Percentiles rank a stretch among this genome's conserved stretches.
These are phyloP conservation scores for Corchorus capsularis DNA, from an alignment of 345 rosid species.

Conservation along the genomic window DNA sequence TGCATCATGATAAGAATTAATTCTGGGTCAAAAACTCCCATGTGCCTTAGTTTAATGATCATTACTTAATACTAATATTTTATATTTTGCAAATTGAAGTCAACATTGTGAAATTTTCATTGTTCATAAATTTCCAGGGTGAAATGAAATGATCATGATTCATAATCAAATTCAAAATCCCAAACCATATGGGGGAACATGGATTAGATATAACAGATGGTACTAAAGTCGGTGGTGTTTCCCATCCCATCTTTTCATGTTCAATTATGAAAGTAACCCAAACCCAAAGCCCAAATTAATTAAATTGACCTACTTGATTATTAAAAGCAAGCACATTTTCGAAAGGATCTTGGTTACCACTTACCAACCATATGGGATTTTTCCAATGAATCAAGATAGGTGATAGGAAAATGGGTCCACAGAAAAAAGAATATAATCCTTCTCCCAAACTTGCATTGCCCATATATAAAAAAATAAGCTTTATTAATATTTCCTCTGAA, in stretches of 20 bases:
- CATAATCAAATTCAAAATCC: too few relatives aligned
- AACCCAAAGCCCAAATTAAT: background rate
- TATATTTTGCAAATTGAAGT: background rate
- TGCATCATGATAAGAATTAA: background rate
- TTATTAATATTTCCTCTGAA: constrained; percentile 7
- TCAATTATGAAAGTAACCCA: too few relatives aligned
- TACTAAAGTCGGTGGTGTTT: background rate
- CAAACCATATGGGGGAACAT: background rate
- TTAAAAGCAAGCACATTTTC: background rate
- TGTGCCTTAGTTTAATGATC: background rate
- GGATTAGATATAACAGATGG: background rate
- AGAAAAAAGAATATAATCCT: constrained; percentile 12
- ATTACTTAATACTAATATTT: background rate
- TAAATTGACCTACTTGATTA: background rate
- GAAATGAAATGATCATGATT: background rate
- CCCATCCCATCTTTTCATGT: background rate
- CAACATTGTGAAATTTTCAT: background rate
- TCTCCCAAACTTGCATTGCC: background rate
- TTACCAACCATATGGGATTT: background rate
- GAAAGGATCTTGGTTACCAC: background rate
- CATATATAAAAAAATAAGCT: background rate
- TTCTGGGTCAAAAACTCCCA: background rate
- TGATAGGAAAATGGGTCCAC: constrained; percentile 24
- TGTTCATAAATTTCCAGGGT: background rate
- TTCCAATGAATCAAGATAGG: background rate